Conservation (phyloP, 148 eudicot genomes). For the Gaultheria prostrata region DNA sequence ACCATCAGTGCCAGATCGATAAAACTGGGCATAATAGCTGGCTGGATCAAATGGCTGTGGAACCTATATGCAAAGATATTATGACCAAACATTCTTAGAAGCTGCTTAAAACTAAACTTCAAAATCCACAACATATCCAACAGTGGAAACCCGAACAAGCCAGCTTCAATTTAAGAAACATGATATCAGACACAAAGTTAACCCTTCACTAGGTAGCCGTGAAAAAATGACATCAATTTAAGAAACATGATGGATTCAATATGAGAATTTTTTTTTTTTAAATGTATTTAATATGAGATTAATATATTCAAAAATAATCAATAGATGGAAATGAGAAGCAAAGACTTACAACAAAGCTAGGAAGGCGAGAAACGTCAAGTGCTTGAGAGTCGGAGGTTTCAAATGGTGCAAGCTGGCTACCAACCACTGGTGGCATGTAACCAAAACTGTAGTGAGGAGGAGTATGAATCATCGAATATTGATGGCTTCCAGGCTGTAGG, state of each 20-base stretch:
- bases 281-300: not conserved
- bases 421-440: constrained; percentile 54
- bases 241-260: not conserved
- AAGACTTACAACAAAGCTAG: constrained; percentile 69
- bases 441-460: constrained; percentile 55
- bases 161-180: not conserved
- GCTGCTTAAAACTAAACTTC: not conserved
- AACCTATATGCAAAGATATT: constrained; percentile 31
- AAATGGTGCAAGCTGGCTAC: constrained; percentile 47
- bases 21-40: constrained; percentile 68
- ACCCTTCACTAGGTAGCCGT: not conserved
- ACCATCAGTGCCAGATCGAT: constrained; percentile 54
- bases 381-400: constrained; percentile 67
- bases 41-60: constrained; percentile 65
- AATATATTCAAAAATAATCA: not conserved
- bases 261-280: not conserved
- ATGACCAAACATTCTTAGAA: not conserved
- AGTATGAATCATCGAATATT: constrained; percentile 41
- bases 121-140: not conserved
- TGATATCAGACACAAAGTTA: not conserved
- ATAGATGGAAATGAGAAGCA: not conserved
- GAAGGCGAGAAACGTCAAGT: constrained; percentile 55
- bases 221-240: not conserved
- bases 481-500: constrained; percentile 35
- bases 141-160: not conserved